Evolutionary conservation across 768 basidiomycete species (phyloP).

Genomic region (Amanita fuliginea): DNA sequence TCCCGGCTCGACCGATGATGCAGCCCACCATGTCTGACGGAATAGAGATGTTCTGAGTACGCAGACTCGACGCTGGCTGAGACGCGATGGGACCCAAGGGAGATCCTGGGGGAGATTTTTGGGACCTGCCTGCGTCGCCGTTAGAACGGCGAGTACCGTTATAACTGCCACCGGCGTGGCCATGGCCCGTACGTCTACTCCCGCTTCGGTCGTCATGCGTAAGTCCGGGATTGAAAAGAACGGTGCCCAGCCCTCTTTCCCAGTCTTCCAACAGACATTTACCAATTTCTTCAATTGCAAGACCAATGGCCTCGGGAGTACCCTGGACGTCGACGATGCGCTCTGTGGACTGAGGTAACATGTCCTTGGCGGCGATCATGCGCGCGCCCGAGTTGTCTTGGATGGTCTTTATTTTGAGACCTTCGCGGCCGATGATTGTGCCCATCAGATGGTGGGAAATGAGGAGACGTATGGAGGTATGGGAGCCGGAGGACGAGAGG

Average conservation of each 20-base stretch:
- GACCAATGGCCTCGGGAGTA: conserved; percentile 81
- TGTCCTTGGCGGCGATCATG: conserved; percentile 98
- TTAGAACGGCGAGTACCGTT: conserved; percentile 49
- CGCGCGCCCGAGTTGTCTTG: conserved; percentile 93
- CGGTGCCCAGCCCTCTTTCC: conserved; percentile 89
- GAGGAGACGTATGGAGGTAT: conserved; percentile 91
- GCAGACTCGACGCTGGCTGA: conserved; percentile 67
- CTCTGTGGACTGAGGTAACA: conserved; percentile 98
- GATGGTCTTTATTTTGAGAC: conserved; percentile 98
- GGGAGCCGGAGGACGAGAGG: conserved; percentile 58
- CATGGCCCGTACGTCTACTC: conserved; percentile 41
- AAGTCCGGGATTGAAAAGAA: conserved; percentile 91
- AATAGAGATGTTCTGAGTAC: conserved; percentile 98
- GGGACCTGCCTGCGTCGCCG: conserved; percentile 40
- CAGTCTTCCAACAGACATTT: conserved; percentile 94
- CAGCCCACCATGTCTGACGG: conserved; percentile 99
- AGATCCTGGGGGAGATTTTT: conserved; percentile 38
- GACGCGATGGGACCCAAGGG: conserved; percentile 37
- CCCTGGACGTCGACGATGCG: conserved; percentile 98
- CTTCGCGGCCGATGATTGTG: conserved; percentile 91
- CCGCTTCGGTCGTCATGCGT: conserved; percentile 49
- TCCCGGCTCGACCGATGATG: conserved; percentile 92
- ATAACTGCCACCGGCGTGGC: conserved; percentile 33
- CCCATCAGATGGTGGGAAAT: conserved; percentile 99
- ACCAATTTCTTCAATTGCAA: conserved; percentile 92